Evolutionary conservation across 176 grass and related monocot genomes (phyloP).

Genomic region (Ensete ventricosum): DNA sequence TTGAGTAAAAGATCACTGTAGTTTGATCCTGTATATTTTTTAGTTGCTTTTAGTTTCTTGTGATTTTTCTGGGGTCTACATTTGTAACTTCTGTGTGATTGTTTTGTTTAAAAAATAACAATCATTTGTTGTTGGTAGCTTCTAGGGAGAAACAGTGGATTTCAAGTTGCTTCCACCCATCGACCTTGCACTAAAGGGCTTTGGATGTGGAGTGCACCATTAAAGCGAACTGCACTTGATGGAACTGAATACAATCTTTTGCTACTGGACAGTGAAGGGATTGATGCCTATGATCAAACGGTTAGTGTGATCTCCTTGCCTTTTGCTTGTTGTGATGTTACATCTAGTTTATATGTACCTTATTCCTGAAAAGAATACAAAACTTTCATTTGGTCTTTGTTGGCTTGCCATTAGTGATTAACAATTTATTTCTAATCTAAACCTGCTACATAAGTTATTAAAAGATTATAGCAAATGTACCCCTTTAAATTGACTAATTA

Average conservation of each 20-base stretch:
- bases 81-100: background rate
- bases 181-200: conserved; percentile 96
- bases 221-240: conserved; percentile 83
- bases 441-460: no score
- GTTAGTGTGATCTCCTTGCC: conserved; percentile 25
- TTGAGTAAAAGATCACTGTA: background rate
- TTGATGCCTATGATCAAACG: conserved; percentile 99
- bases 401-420: no score
- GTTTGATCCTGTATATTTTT: background rate
- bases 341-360: no score
- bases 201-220: conserved; percentile 93
- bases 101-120: background rate
- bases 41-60: no score
- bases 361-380: no score
- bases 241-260: conserved; percentile 88
- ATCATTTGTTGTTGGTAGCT: conserved; percentile 33
- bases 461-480: no score
- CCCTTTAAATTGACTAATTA: no score
- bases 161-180: conserved; percentile 96
- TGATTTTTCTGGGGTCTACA: background rate
- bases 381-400: no score
- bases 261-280: conserved; percentile 89
- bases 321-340: background rate
- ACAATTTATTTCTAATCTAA: no score
- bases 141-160: conserved; percentile 72